Conservation (phyloP, 225 moss, liverwort and hornwort species). For the Polytrichum commune region DNA sequence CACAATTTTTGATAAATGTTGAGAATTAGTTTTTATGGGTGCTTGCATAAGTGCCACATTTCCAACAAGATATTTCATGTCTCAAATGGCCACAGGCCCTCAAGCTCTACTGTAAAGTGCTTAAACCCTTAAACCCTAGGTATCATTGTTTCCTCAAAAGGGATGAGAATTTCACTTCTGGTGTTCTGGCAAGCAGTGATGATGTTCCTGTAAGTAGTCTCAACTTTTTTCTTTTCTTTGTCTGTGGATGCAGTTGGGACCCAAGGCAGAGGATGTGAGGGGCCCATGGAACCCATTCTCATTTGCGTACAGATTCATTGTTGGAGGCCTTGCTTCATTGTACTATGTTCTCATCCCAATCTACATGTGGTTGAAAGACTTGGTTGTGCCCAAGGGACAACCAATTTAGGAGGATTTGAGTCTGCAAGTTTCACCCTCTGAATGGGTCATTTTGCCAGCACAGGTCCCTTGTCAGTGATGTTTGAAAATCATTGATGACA, state of each 20-base stretch:
- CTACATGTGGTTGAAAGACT: slow-evolving; percentile 95
- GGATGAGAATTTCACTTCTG: no score
- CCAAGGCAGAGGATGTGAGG: slow-evolving; percentile 81
- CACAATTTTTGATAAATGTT: no score
- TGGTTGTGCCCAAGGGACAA: slow-evolving; percentile 74
- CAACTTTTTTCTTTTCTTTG: not conserved
- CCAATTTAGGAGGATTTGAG: slow-evolving; percentile 53
- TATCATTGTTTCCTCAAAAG: no score
- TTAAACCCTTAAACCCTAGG: no score
- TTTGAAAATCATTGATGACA: not conserved
- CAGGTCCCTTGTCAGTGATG: not conserved
- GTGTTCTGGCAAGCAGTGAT: no score
- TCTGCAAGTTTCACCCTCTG: slow-evolving; percentile 2
- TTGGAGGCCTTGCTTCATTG: slow-evolving; percentile 69
- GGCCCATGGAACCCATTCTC: slow-evolving; percentile 85
- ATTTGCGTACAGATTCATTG: slow-evolving; percentile 76
- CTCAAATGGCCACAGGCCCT: no score
- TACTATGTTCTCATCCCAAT: slow-evolving; percentile 86
- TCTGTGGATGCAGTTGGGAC: slow-evolving; percentile 61
- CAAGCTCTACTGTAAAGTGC: no score
- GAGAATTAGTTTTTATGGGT: no score
- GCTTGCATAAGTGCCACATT: no score
- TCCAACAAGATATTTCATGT: no score
- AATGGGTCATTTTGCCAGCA: slow-evolving; percentile 7
- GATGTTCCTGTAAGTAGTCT: no score